Conservation (phyloP, 441 rosid genomes). For the Dalechampia spathulata region DNA sequence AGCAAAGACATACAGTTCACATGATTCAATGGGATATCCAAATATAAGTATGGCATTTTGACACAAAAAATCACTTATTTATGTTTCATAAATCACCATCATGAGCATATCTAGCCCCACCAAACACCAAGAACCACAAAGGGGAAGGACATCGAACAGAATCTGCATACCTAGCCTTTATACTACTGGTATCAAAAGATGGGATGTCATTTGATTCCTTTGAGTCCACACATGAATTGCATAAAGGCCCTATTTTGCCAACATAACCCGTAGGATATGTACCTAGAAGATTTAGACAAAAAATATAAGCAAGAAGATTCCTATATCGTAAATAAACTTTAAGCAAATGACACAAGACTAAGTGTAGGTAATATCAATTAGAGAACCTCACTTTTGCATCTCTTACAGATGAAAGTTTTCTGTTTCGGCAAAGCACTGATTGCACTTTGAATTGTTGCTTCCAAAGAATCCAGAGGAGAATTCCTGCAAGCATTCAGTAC, state of each 20-base stretch:
- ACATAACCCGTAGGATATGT: conserved; percentile 49
- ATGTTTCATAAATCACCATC: too few relatives aligned
- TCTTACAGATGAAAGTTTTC: conserved; percentile 71
- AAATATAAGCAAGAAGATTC: conserved; percentile 15
- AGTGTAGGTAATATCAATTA: not conserved
- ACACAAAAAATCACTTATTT: too few relatives aligned
- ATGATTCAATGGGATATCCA: too few relatives aligned
- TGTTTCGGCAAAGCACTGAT: conserved; percentile 58
- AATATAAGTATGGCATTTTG: too few relatives aligned
- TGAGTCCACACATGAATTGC: conserved; percentile 58
- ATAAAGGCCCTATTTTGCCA: conserved; percentile 72
- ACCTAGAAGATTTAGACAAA: conserved; percentile 38
- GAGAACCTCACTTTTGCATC: conserved; percentile 68
- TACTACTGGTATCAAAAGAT: conserved; percentile 25
- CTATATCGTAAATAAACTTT: conserved; percentile 10
- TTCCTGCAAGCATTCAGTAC: conserved; percentile 76
- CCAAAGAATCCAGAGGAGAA: conserved; percentile 65
- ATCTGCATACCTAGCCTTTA: conserved; percentile 35
- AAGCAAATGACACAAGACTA: not conserved
- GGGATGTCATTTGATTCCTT: conserved; percentile 37
- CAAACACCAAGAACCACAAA: too few relatives aligned
- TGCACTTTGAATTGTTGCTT: conserved; percentile 62
- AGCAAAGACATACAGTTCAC: too few relatives aligned
- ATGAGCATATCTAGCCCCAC: too few relatives aligned
- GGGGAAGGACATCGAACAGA: not conserved